phyloP scores from a whole-genome alignment of 2,329 filamentous ascomycete genomes.

The Claviceps purpurea region DNA sequence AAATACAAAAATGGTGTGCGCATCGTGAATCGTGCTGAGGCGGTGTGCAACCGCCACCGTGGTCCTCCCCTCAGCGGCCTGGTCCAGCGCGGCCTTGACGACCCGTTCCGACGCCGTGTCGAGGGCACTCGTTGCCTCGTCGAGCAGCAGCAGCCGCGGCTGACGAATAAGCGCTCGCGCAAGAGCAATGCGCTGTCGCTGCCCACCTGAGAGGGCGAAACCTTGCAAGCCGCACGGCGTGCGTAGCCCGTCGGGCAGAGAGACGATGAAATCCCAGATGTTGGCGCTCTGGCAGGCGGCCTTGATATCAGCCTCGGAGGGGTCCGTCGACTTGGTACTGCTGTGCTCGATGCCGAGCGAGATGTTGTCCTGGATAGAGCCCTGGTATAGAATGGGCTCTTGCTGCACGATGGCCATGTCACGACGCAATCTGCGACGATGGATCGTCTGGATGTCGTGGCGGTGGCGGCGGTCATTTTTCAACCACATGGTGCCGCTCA shows the following conservation, averaged over 20 bases:
- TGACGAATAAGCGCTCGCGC: constrained; percentile 38
- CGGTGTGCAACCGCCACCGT: constrained; percentile 8
- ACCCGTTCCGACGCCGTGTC: constrained; percentile 39
- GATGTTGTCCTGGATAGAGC: constrained; percentile 19
- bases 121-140: constrained; percentile 43
- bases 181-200: constrained; percentile 41
- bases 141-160: constrained; percentile 37
- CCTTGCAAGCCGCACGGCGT: constrained; percentile 39
- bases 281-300: constrained; percentile 27
- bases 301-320: constrained; percentile 10
- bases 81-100: constrained; percentile 8
- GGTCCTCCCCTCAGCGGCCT: constrained; percentile 6
- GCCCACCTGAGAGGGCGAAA: constrained; percentile 39
- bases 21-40: constrained; percentile 5
- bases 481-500: background rate
- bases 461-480: background rate
- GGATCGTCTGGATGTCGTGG: constrained; percentile 4
- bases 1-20: constrained; percentile 49
- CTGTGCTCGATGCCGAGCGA: constrained; percentile 9
- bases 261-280: constrained; percentile 42
- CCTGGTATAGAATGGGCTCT: constrained; percentile 17
- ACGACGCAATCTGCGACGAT: constrained; percentile 10
- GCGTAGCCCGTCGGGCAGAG: constrained; percentile 32
- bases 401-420: constrained; percentile 14
- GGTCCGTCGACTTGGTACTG: background rate